Evolutionary conservation across 208 protist species (phyloP).

Genomic region (Plasmodiophora brassicae): DNA sequence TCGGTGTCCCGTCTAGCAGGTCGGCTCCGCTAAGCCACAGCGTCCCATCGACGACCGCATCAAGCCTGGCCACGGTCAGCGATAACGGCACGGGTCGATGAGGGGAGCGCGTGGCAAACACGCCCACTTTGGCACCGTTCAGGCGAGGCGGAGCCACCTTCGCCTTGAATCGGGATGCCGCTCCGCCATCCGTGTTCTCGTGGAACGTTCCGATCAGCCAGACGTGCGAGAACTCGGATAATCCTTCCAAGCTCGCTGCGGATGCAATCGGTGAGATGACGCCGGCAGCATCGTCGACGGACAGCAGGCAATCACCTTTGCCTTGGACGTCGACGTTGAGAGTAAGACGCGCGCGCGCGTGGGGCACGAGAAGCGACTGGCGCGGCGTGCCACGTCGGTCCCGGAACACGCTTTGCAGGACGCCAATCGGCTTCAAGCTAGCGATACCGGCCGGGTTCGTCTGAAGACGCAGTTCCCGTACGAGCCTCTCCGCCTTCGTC

Average conservation of each 20-base stretch:
- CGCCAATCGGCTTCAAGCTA: neutral
- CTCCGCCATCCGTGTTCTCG: neutral
- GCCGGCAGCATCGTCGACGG: too few relatives aligned
- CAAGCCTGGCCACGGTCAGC: neutral
- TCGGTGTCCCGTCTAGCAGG: constrained; percentile 15
- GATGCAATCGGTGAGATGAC: neutral
- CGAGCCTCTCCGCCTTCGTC: neutral
- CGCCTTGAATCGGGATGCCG: neutral
- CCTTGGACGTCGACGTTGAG: neutral
- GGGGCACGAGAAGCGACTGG: neutral
- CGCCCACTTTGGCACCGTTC: neutral
- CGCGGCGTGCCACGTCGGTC: neutral
- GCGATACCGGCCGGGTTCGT: neutral
- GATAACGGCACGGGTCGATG: neutral
- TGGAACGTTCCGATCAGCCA: constrained; percentile 18
- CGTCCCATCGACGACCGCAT: neutral
- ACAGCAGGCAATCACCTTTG: too few relatives aligned
- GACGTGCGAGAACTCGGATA: neutral
- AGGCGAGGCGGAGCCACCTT: constrained; percentile 3
- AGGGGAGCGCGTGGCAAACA: neutral
- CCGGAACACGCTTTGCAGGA: constrained; percentile 5
- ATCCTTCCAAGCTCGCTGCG: neutral
- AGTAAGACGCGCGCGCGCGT: neutral
- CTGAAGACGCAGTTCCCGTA: neutral
- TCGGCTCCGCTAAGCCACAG: neutral